These are phyloP conservation scores for Vitis hybrid DNA, from an alignment of 177 flowering plant genomes.

Conservation along the genomic window DNA sequence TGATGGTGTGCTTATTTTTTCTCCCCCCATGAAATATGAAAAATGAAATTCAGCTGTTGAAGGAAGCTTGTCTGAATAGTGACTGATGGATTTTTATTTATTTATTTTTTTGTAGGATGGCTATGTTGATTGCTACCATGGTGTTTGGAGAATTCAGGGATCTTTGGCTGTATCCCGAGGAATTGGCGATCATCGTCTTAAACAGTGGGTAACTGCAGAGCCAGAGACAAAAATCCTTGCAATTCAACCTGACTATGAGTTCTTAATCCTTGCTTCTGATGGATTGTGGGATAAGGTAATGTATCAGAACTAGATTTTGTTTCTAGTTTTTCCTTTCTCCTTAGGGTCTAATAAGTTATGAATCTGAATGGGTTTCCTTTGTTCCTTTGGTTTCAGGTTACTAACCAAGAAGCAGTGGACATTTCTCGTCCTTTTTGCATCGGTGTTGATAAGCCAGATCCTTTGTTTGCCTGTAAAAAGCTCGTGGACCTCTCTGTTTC, in stretches of 20 bases:
- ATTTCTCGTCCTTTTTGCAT: conserved; percentile 37
- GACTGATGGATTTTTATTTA: conserved; percentile 6
- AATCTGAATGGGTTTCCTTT: neutral
- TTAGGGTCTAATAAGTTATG: too few relatives aligned
- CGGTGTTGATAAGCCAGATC: conserved; percentile 25
- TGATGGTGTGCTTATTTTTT: neutral
- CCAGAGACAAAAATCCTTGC: conserved; percentile 51
- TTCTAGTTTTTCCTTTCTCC: neutral
- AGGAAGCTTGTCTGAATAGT: neutral
- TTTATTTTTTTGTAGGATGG: conserved; percentile 46
- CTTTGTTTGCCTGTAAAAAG: conserved; percentile 51
- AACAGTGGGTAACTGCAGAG: conserved; percentile 63
- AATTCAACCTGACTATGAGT: conserved; percentile 46
- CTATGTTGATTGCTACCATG: conserved; percentile 51
- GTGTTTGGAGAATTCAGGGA: conserved; percentile 74
- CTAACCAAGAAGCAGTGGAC: conserved; percentile 71
- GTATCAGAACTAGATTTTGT: neutral
- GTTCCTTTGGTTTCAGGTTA: conserved; percentile 37
- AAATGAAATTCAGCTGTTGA: neutral
- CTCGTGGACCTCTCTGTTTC: conserved; percentile 47
- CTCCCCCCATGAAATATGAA: too few relatives aligned
- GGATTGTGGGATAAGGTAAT: conserved; percentile 75
- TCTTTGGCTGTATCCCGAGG: conserved; percentile 70
- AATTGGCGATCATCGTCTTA: conserved; percentile 62
- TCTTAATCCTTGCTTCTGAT: conserved; percentile 72